Conservation (phyloP, 306 rosid genomes). For the Delonix regia region DNA sequence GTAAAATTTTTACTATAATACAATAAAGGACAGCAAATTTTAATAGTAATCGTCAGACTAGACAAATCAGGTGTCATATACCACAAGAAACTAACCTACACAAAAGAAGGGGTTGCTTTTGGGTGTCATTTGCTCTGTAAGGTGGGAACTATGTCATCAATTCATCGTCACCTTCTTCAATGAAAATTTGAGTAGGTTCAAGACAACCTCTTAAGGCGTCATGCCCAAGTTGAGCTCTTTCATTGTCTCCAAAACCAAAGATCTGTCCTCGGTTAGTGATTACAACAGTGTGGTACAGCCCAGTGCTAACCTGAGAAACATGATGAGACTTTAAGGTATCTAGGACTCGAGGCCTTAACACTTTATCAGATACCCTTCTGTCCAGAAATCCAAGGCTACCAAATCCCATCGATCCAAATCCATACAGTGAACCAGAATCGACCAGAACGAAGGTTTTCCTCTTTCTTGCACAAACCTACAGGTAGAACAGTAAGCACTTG, state of each 20-base stretch:
- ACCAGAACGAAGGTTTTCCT: conserved; percentile 83
- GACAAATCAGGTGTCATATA: conserved; percentile 19
- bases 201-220: conserved; percentile 76
- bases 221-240: conserved; percentile 88
- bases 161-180: conserved; percentile 46
- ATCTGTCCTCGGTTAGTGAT: conserved; percentile 70
- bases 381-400: conserved; percentile 93
- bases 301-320: conserved; percentile 90
- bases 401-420: conserved; percentile 88
- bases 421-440: conserved; percentile 75
- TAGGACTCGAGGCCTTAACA: conserved; percentile 66
- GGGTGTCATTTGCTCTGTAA: conserved; percentile 35
- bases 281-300: conserved; percentile 75
- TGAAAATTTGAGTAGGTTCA: conserved; percentile 70
- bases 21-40: conserved; percentile 18
- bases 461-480: conserved; percentile 88
- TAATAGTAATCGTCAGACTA: neutral
- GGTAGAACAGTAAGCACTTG: conserved; percentile 15
- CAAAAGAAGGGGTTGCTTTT: conserved; percentile 1
- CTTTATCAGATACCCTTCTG: conserved; percentile 70
- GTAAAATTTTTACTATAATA: neutral
- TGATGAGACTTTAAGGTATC: conserved; percentile 68
- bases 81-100: neutral
- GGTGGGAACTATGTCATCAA: conserved; percentile 16
- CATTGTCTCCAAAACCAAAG: conserved; percentile 94